phyloP scores from a whole-genome alignment of 2,329 filamentous ascomycete species.

The Monosporascus sp. region DNA sequence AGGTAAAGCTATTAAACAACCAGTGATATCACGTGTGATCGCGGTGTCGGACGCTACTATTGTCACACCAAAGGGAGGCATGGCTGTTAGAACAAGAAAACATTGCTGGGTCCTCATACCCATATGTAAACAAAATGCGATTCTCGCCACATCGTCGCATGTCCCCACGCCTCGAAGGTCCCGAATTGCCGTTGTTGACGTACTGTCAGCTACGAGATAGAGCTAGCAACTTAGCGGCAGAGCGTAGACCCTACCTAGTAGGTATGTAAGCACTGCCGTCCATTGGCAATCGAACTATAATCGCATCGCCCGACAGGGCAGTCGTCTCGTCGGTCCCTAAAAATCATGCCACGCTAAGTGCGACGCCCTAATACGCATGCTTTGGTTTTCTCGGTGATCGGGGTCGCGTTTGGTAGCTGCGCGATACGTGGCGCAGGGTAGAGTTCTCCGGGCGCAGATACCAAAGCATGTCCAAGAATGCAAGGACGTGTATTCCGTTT shows the following conservation, averaged over 20 bases:
- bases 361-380: slow-evolving; percentile 22
- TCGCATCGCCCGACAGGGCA: slow-evolving; percentile 14
- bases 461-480: slow-evolving; percentile 14
- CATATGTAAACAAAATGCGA: background rate
- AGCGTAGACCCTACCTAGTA: too few species aligned
- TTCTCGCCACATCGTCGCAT: background rate
- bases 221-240: background rate
- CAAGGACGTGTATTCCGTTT: slow-evolving; percentile 15
- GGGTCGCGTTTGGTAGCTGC: slow-evolving; percentile 16
- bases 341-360: slow-evolving; percentile 17
- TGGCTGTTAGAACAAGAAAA: background rate
- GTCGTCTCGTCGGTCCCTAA: slow-evolving; percentile 15
- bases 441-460: slow-evolving; percentile 14
- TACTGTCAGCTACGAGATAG: slow-evolving; percentile 11
- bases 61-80: slow-evolving; percentile 9
- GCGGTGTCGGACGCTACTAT: slow-evolving; percentile 11
- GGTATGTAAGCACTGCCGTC: background rate
- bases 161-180: slow-evolving; percentile 3
- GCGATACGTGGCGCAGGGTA: slow-evolving; percentile 21
- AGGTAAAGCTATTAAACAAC: slow-evolving; percentile 1
- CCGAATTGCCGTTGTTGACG: slow-evolving; percentile 12
- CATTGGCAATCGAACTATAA: slow-evolving; percentile 1
- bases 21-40: slow-evolving; percentile 19
- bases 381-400: slow-evolving; percentile 19
- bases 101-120: background rate